A percentile compares a stretch with the other conserved stretches of the same genome.
These are phyloP conservation scores for Benincasa hispida DNA, from an alignment of 306 rosid species.

Conservation along the genomic window DNA sequence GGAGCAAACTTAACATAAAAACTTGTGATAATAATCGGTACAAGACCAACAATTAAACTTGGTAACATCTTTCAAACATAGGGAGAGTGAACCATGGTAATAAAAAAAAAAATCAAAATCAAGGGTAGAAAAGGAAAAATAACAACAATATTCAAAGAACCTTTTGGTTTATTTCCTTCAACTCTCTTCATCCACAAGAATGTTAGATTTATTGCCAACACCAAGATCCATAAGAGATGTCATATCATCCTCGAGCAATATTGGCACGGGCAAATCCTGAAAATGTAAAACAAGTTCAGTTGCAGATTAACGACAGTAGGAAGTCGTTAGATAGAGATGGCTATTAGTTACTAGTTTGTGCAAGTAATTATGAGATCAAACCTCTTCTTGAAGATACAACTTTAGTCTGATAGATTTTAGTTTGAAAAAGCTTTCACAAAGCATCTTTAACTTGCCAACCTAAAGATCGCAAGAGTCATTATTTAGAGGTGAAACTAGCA, in stretches of 20 bases:
- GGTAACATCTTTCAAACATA: not conserved
- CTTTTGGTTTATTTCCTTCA: constrained; percentile 11
- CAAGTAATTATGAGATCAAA: constrained; percentile 14
- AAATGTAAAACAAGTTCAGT: constrained; percentile 8
- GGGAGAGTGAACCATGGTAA: not conserved
- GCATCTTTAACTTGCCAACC: constrained; percentile 87
- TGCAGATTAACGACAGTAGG: not conserved
- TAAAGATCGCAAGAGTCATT: not conserved
- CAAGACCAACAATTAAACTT: no score
- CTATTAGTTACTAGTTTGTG: not conserved
- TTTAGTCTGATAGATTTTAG: constrained; percentile 59
- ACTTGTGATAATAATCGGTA: not conserved
- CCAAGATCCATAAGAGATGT: constrained; percentile 45
- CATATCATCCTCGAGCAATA: constrained; percentile 38
- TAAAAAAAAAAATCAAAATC: not conserved
- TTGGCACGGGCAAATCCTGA: constrained; percentile 76
- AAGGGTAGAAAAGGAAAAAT: not conserved
- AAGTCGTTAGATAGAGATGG: not conserved
- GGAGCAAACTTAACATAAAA: no score
- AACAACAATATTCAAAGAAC: not conserved
- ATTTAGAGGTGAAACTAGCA: not conserved
- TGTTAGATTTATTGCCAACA: not conserved
- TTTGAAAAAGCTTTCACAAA: constrained; percentile 88
- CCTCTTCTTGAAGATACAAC: constrained; percentile 85
- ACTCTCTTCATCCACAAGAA: constrained; percentile 72